A percentile compares a stretch with the other conserved stretches of the same genome.
These are phyloP conservation scores for Skeletonema menzelii DNA, from an alignment of 108 stramenopile genomes.

Conservation along the genomic window DNA sequence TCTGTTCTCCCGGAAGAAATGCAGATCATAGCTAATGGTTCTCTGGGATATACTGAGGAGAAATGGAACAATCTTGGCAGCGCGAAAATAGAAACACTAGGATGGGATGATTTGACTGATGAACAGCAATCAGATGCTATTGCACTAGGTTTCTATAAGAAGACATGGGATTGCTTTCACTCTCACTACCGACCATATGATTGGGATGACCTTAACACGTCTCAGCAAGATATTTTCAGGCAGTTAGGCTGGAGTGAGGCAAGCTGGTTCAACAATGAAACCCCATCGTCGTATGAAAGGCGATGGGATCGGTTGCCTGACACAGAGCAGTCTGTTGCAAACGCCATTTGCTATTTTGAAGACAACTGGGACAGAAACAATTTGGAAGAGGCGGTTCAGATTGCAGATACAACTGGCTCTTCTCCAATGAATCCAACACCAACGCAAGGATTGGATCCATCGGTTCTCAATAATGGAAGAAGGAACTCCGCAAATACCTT, in stretches of 20 bases:
- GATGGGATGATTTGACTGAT: constrained; percentile 25
- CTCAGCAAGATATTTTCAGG: neutral
- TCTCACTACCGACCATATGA: neutral
- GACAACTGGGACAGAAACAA: neutral
- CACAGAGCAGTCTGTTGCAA: neutral
- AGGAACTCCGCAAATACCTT: neutral
- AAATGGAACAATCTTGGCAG: constrained; percentile 42
- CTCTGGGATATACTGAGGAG: constrained; percentile 28
- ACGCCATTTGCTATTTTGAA: neutral
- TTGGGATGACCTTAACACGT: neutral
- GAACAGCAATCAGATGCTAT: constrained; percentile 26
- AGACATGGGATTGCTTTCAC: constrained; percentile 59
- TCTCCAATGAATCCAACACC: neutral
- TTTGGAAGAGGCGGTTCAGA: neutral
- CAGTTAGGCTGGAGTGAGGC: neutral
- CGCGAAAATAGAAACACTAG: constrained; percentile 23
- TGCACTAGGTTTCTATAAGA: constrained; percentile 38
- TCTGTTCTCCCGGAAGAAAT: constrained; percentile 24
- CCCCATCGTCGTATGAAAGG: neutral
- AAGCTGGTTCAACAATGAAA: neutral
- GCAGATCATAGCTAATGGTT: constrained; percentile 9
- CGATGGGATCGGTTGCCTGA: neutral
- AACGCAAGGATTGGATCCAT: neutral
- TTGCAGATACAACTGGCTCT: neutral
- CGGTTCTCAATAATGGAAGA: neutral